Base-by-base conservation (phyloP, 176 grass and related monocot genomes). In the Oryza nivara region DNA sequence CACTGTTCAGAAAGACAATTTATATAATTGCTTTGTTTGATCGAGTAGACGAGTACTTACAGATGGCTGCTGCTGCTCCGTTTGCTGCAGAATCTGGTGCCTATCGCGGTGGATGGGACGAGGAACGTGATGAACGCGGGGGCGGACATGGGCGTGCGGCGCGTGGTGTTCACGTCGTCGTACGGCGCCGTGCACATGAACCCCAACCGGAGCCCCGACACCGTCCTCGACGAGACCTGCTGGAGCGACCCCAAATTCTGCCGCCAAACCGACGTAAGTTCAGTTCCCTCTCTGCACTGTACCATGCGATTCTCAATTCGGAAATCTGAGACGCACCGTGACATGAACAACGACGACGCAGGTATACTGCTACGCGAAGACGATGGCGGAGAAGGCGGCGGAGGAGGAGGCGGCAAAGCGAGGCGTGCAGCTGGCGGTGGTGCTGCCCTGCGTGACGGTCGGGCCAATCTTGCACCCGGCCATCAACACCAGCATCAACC, bases 151-250 rank as follows among this genome's bases (percentile, higher is more conserved):
- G 81, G 82, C 15, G 70, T 65, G 3, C 66, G 65, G 1, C 80
- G 88, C 0, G 32, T 91, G 2, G 88, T 91, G 0, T 82, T 94
- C 89, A 91, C 92, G 1, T 90, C 88, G 2, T 86, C 89, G 6
- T 85, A 88, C 65, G 89, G 92, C 70, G 89, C 86, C 4, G 88
- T 91, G 12, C 88, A 93, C 83, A 93, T 93, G 88, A 80, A 93
- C 63, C 92, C 92, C 4, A 91, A 51, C 49, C 65, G 92, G 13
- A 80, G 84, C 49, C 84, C 84, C 52, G 86, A 78, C 85, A 13
- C 52, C 17, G 54, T 87, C 35, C 22, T 80, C 52, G 84, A 87
- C 25, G 77, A 52, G 68, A 52, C 61, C 25, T 83, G 71, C 67
- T 88, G 72, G 86, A 83, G 79, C 25, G 80, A 71, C 65, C 25